Conservation (phyloP, 1,284 basidiomycete genomes). For the Rugiboletus extremiorientalis region DNA sequence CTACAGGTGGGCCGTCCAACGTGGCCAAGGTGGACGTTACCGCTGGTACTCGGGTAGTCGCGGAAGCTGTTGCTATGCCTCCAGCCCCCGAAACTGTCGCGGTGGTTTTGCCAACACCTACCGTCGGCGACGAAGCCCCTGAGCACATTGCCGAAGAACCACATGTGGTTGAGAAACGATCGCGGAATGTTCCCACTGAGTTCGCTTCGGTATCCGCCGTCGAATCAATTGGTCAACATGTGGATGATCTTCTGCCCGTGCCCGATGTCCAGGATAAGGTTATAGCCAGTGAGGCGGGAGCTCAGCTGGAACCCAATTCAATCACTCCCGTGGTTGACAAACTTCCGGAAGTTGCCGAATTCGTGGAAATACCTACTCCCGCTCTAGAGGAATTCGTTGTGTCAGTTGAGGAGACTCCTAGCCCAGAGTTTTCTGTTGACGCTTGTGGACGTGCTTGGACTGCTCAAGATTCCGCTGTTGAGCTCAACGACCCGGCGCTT, state of each 20-base stretch:
- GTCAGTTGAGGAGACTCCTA: conserved; percentile 39
- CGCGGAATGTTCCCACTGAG: conserved; percentile 5
- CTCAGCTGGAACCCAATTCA: conserved; percentile 15
- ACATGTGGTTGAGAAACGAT: conserved; percentile 2
- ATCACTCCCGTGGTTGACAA: conserved; percentile 10
- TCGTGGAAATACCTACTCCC: conserved; percentile 22
- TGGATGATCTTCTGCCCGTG: conserved; percentile 4
- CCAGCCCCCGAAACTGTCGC: conserved; percentile 2
- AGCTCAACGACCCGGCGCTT: not conserved
- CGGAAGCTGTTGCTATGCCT: conserved; percentile 5
- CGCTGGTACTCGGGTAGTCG: not conserved
- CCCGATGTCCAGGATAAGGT: not conserved
- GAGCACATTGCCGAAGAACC: conserved; percentile 4
- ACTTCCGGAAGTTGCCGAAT: conserved; percentile 9
- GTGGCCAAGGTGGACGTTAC: conserved; percentile 4
- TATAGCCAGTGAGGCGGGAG: conserved; percentile 11
- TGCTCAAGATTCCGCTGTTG: not conserved
- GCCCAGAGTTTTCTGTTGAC: conserved; percentile 37
- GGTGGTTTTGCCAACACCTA: not conserved
- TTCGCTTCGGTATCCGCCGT: conserved; percentile 6
- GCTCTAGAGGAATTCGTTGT: conserved; percentile 39
- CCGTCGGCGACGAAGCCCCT: not conserved
- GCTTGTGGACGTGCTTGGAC: conserved; percentile 4
- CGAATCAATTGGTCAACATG: conserved; percentile 1
- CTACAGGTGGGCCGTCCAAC: not conserved